Percentiles rank a stretch among this genome's conserved stretches.
Evolutionary conservation across 1,284 basidiomycete species (phyloP).

Genomic region (Laetiporus sulphureus): DNA sequence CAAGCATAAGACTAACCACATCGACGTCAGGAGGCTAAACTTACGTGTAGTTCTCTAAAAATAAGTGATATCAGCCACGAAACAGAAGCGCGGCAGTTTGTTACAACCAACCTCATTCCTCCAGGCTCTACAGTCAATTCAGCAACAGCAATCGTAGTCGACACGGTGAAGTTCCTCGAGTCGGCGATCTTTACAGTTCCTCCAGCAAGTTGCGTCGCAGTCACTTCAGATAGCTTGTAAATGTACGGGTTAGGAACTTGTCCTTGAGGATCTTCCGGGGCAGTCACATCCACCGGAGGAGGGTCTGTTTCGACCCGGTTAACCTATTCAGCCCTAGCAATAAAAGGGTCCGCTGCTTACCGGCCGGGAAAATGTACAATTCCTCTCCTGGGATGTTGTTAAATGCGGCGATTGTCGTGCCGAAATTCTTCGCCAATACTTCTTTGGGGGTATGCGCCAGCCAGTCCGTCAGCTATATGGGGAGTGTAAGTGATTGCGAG

Average conservation of each 20-base stretch:
- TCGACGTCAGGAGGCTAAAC: not conserved
- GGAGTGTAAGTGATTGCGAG: constrained; percentile 3
- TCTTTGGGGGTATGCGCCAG: constrained; percentile 52
- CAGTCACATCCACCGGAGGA: constrained; percentile 33
- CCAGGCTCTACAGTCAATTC: constrained; percentile 66
- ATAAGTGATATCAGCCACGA: constrained; percentile 1
- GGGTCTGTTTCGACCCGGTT: constrained; percentile 14
- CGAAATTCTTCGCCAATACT: constrained; percentile 70
- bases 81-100: not conserved
- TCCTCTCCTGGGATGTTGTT: constrained; percentile 49
- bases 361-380: constrained; percentile 62
- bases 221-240: constrained; percentile 47
- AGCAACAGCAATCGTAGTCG: constrained; percentile 56
- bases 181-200: constrained; percentile 63
- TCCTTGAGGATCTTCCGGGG: constrained; percentile 48
- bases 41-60: constrained; percentile 25
- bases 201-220: constrained; percentile 43
- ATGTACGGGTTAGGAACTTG: constrained; percentile 46
- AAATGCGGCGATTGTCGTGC: constrained; percentile 46
- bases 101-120: constrained; percentile 35
- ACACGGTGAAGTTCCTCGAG: constrained; percentile 42
- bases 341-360: constrained; percentile 24
- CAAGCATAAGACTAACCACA: constrained; percentile 1
- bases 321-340: not conserved
- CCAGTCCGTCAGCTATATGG: constrained; percentile 59